Base-by-base conservation (phyloP, 441 rosid species). In the Bocquillonia castaneifolia region DNA sequence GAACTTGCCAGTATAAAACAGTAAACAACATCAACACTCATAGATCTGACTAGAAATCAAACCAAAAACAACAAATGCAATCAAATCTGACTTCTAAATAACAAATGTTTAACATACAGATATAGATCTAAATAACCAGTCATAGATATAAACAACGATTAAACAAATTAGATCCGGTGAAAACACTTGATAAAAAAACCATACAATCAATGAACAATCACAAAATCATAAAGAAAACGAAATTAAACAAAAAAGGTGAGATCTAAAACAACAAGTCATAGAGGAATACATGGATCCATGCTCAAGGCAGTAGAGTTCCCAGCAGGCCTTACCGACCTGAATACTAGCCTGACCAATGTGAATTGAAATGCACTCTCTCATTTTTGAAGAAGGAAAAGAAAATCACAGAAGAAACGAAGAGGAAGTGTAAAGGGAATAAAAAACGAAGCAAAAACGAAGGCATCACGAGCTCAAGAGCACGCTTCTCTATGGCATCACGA, bases 381-480 rank as follows among this genome's bases (percentile, higher is more conserved):
- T 82, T 73, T 81, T 58, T 50, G 32, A 10, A 20, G 2, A 9
- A 34, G 50, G 18, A 10, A 59, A 45, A 3, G 0, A 34, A 23
- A 12, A 0, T 0, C 18, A 6, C 42, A 66, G 4, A 26, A 13
- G n/a, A 64, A 25, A 10, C 12, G 15, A 53, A 0, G 0, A 7
- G 25, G 14, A 3, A 47, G 44, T 7, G 10, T 26, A 26, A 48
- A 0, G 5, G 13, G n/a, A 18, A 26, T 0, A 0, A 0, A 42
- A 14, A 47, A 10, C 6, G 31, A 15, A n/a, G 10, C 40, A 3
- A 17, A 67, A 61, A 14, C 69, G 80, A 79, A 80, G 84, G 85
- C 93, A 93, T 90, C n/a, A n/a, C 97, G 56, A 93, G 97, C 77
- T 91, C 96, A 14, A 91, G 70, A 52, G 97, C 93, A 18, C 73